Conservation (phyloP, 1,139 yeast species). For the Casaregolazyma lundiana region DNA sequence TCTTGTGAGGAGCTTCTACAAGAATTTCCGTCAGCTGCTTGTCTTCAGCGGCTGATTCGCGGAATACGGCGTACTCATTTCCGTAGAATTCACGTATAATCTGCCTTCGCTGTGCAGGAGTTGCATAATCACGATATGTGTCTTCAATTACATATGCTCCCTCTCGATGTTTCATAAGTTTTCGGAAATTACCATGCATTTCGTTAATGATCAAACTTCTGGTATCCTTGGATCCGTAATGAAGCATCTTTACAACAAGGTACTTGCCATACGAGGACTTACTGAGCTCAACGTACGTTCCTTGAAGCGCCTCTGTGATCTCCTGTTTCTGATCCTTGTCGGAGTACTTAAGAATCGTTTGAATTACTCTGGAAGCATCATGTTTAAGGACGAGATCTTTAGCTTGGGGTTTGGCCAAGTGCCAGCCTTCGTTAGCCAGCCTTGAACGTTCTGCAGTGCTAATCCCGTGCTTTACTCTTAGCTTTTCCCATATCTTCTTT, state of each 20-base stretch:
- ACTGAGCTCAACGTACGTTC: slow-evolving; percentile 75
- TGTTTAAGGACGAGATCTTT: slow-evolving; percentile 88
- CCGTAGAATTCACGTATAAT: slow-evolving; percentile 97
- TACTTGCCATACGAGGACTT: slow-evolving; percentile 93
- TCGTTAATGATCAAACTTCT: slow-evolving; percentile 73
- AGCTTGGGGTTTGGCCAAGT: slow-evolving; percentile 66
- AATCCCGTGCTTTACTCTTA: slow-evolving; percentile 78
- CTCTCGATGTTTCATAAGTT: slow-evolving; percentile 93
- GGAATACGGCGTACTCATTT: slow-evolving; percentile 89
- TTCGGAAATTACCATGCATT: slow-evolving; percentile 84
- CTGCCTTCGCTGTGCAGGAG: slow-evolving; percentile 78
- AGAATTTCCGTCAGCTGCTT: slow-evolving; percentile 61
- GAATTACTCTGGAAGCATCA: slow-evolving; percentile 95
- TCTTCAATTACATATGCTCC: slow-evolving; percentile 99
- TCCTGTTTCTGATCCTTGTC: slow-evolving; percentile 72
- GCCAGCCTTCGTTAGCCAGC: slow-evolving; percentile 83
- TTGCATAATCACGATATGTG: slow-evolving; percentile 77
- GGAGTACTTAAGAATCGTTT: slow-evolving; percentile 84
- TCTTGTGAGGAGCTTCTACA: slow-evolving; percentile 73
- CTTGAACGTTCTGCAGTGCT: slow-evolving; percentile 75
- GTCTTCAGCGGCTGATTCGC: slow-evolving; percentile 57
- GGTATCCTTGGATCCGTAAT: slow-evolving; percentile 82
- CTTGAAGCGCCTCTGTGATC: slow-evolving; percentile 66
- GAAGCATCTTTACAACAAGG: slow-evolving; percentile 78
- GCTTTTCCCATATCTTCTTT: slow-evolving; percentile 84